Percentiles rank a stretch among this genome's conserved stretches.
Conservation (phyloP, 2,329 filamentous ascomycete species). For the Beauveria sp. region DNA sequence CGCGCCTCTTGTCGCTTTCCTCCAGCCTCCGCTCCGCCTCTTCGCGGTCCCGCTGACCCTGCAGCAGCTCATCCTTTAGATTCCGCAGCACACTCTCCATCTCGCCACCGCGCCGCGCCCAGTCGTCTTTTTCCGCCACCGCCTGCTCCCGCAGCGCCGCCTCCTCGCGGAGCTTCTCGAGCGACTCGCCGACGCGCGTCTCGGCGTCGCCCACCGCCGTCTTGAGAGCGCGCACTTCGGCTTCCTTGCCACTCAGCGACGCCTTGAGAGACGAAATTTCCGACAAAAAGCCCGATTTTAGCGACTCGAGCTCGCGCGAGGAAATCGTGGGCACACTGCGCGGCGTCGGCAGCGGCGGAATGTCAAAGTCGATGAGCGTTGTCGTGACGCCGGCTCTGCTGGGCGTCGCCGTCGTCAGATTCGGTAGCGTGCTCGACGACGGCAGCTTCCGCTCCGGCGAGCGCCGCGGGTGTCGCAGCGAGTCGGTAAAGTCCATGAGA, state of each 20-base stretch:
- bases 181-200: conserved; percentile 77
- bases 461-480: conserved; percentile 42
- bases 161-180: conserved; percentile 78
- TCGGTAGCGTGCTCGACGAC: conserved; percentile 24
- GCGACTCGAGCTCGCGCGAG: conserved; percentile 80
- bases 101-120: conserved; percentile 78
- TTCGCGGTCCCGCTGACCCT: conserved; percentile 72
- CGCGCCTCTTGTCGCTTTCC: conserved; percentile 65
- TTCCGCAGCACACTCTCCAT: conserved; percentile 75
- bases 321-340: conserved; percentile 86
- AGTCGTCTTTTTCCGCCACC: conserved; percentile 67
- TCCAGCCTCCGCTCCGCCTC: conserved; percentile 68
- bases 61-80: conserved; percentile 73
- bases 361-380: conserved; percentile 69
- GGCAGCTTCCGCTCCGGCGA: conserved; percentile 39
- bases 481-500: conserved; percentile 81
- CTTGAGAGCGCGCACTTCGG: conserved; percentile 81
- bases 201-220: conserved; percentile 85
- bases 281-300: conserved; percentile 85
- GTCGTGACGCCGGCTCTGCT: conserved; percentile 42
- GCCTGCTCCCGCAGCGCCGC: conserved; percentile 62
- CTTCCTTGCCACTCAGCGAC: conserved; percentile 85
- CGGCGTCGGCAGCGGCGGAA: conserved; percentile 88
- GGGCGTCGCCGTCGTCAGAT: conserved; percentile 33
- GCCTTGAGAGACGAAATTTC: conserved; percentile 94